Evolutionary conservation across 108 stramenopile species (phyloP), one percentile per base, ranked within the genome.

Genomic region (Nannochloropsis granulata): DNA sequence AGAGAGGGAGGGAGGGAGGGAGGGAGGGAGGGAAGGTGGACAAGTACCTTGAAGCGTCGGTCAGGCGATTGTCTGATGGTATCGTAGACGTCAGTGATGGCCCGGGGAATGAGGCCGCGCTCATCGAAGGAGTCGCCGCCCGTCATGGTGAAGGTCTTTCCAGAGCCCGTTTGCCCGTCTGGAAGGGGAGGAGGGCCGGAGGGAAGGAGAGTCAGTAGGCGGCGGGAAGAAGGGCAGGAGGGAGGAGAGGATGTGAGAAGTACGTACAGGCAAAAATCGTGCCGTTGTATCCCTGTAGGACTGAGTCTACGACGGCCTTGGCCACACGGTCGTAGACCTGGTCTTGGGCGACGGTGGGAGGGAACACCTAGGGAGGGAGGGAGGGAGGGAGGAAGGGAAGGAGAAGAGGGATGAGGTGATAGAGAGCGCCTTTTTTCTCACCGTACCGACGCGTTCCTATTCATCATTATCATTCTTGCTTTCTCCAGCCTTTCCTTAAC

Each of bases 211-310:
- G 16, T n/a, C 21, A n/a, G 56, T n/a, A 10, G 56, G 11, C 56
- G 0, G 56, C 16, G 16, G 21, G 56, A 71, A 71, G 56, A 71
- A 71, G 21, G 2, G n/a, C 7, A 11, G n/a, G 10, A n/a, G 56
- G 56, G n/a, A 71, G 56, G 56, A 11, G n/a, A 71, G n/a, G 2
- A 3, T 9, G n/a, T 16, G 56, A 71, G 56, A n/a, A 71, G n/a
- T 11, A 11, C 56, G 16, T 71, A 71, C 56, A 99, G 0, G 98
- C 98, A 56, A 99, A 86, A 71, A 95, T 93, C 12, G 98, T 96
- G 11, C 96, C 96, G 91, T 97, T 97, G 88, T 96, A 97, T 82
- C 98, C 98, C 84, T 95, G 90, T 12, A 86, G 81, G 1, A 25
- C 79, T 13, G 79, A 80, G 21, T 84, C 86, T 9, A 92, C 92